Evolutionary conservation across 371 early-diverging fungal species (phyloP), one percentile per base, ranked within the genome.

Genomic region (Mortierella sp.): DNA sequence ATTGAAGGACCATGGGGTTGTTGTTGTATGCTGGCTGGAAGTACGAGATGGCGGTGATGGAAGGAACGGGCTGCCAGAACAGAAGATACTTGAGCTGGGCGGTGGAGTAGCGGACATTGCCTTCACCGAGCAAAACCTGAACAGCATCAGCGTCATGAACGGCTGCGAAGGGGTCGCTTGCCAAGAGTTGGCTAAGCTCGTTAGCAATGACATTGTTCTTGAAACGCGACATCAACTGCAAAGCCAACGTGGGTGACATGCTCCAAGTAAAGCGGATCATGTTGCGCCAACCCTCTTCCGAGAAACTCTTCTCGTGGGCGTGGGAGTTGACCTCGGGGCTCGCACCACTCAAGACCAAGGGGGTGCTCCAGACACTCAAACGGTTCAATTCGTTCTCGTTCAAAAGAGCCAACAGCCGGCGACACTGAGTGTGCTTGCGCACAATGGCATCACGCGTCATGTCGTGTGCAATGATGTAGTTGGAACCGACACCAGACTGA

Each of bases 31-130:
- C 84, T 22, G 91, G 92, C 70, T 92, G 87, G 78, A 93, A 93
- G 79, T 90, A 96, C 59, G 92, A 88, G 20, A 95, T 89, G 9
- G 98, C 97, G 0, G 94, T 91, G 72, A 98, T 94, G 0, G 99
- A 97, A n/a, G 98, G 91, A 1, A 97, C 95, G 18, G 96, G 92
- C 5, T 89, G 89, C 98, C 98, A 98, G 83, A 95, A 97, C 74
- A 95, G 81, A 30, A 99, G 84, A 68, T 93, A 93, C 85, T 91
- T 86, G 70, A 69, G 78, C 65, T 73, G 79, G n/a, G 70, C 69
- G 22, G 75, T 65, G 47, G 69, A 66, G 61, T 68, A 84, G 66
- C 72, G 78, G 43, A 51, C 69, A 22, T 65, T 64, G 35, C 77
- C 70, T 22, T 91, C 90, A 16, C 91, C 90, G 9, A 96, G 78